Evolutionary conservation across 176 grass and related monocot species (phyloP), one percentile per base, ranked within the genome.

Genomic region (Aegilops umbellulata): DNA sequence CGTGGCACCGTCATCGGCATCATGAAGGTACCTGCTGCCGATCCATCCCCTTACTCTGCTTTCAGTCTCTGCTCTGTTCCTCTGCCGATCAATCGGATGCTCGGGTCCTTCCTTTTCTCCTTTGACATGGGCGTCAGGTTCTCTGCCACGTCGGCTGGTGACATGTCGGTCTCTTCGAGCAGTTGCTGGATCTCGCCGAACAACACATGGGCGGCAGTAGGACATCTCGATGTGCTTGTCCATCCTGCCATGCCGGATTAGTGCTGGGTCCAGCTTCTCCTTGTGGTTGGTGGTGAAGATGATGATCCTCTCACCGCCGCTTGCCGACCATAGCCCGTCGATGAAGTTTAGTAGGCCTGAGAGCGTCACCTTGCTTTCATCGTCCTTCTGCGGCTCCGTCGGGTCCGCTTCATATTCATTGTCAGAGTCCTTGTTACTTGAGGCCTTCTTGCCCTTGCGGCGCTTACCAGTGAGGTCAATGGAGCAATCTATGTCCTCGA

Each of bases 1-100:
- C 80, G 95, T 1, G 95, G 95, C 80, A 95, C 95, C 34, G 89
- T 95, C 76, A 98, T 98, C 83, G 95, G 95, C 72, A 95, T 95
- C 91, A 95, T 98, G 95, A 98, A 98, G 93, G 95, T 93, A 25
- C 60, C 35, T 36, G 35, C 35, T 24, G 29, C n/a, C n/a, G n/a
- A n/a, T n/a, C n/a, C n/a, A n/a, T n/a, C n/a, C n/a, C n/a, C n/a
- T n/a, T n/a, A n/a, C n/a, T n/a, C n/a, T n/a, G n/a, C n/a, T n/a
- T n/a, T n/a, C n/a, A n/a, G n/a, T n/a, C n/a, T n/a, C n/a, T n/a
- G n/a, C n/a, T n/a, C n/a, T n/a, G n/a, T n/a, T n/a, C n/a, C n/a
- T n/a, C n/a, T n/a, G n/a, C n/a, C n/a, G n/a, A n/a, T n/a, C n/a
- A n/a, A n/a, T n/a, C n/a, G n/a, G n/a, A n/a, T n/a, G n/a, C n/a